Base-by-base conservation (phyloP, 2,329 filamentous ascomycete species). In the Xylariaceae sp. region DNA sequence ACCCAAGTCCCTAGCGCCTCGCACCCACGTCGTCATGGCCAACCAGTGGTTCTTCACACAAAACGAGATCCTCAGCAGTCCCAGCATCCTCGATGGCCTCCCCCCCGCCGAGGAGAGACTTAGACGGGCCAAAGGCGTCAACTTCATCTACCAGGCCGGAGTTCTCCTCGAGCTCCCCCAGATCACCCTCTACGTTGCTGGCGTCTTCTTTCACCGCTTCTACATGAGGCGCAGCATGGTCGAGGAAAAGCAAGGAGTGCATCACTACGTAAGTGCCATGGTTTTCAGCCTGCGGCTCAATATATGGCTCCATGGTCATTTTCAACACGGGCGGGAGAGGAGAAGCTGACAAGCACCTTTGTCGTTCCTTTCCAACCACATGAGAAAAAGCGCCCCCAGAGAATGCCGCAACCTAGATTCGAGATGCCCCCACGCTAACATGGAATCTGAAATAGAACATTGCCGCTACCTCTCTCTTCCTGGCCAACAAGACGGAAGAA, bases 401-500 rank as follows among this genome's bases (percentile, higher is more conserved):
- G 14, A 22, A n/a, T n/a, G 31, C 19, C 9, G n/a, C 17, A 10
- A 17, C 7, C 7, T 34, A 36, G 3, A 16, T 5, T 19, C 10
- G 13, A 14, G 22, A 31, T 28, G 28, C 17, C 12, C 3, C 11
- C 14, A 18, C n/a, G 60, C 64, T 57, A 63, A 31, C 31, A 44
- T 34, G n/a, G 19, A 46, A 14, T 41, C 33, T 39, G 31, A 28
- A 59, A 58, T 65, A 88, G 84, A 87, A 87, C 63, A 90, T 96
- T 54, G 94, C 92, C 11, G 94, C 92, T 0, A 96, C 92, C 1
- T 83, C 91, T 1, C 79, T 99, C 2, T 99, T 97, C 63, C 81
- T 99, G 10, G 93, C 94, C 9, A 97, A 95, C 61, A 99, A 99
- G 70, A 93, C 95, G 17, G 93, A 99, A 67, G 94, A 99, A 69